A percentile compares a stretch with the other conserved stretches of the same genome.
Evolutionary conservation across 768 basidiomycete genomes (phyloP).

Genomic region (Hypholoma sublateritium): DNA sequence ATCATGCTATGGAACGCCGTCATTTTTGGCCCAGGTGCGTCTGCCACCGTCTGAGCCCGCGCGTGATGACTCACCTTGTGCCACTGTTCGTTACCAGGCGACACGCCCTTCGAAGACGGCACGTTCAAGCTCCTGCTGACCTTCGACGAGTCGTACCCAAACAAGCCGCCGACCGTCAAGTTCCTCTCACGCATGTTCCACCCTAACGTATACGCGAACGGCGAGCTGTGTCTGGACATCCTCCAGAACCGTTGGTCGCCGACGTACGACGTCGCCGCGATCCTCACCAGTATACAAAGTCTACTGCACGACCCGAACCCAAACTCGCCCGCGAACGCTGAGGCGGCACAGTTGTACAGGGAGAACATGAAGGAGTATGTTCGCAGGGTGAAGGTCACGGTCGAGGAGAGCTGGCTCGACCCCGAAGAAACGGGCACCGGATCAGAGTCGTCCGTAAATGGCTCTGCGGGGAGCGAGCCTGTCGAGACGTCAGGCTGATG

Average conservation of each 20-base stretch:
- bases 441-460: slow-evolving; percentile 1
- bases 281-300: slow-evolving; percentile 95
- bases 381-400: slow-evolving; percentile 86
- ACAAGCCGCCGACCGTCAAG: slow-evolving; percentile 96
- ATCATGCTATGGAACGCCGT: slow-evolving; percentile 99
- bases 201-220: slow-evolving; percentile 98
- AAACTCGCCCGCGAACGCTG: slow-evolving; percentile 96
- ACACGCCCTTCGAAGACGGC: slow-evolving; percentile 98
- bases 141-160: slow-evolving; percentile 98
- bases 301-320: slow-evolving; percentile 98
- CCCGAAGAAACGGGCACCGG: slow-evolving; percentile 57
- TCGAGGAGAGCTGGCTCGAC: slow-evolving; percentile 95
- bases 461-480: not conserved
- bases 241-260: slow-evolving; percentile 99
- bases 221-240: slow-evolving; percentile 97
- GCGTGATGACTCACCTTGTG: not conserved
- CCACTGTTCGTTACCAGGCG: slow-evolving; percentile 51
- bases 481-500: not conserved
- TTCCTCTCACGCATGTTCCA: slow-evolving; percentile 99
- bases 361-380: slow-evolving; percentile 99
- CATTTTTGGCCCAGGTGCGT: slow-evolving; percentile 95
- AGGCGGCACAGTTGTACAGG: slow-evolving; percentile 93
- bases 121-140: slow-evolving; percentile 95
- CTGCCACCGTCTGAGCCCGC: not conserved
- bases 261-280: slow-evolving; percentile 98